Base-by-base conservation (phyloP, 2,329 filamentous ascomycete genomes). In the Penicillium sp. region DNA sequence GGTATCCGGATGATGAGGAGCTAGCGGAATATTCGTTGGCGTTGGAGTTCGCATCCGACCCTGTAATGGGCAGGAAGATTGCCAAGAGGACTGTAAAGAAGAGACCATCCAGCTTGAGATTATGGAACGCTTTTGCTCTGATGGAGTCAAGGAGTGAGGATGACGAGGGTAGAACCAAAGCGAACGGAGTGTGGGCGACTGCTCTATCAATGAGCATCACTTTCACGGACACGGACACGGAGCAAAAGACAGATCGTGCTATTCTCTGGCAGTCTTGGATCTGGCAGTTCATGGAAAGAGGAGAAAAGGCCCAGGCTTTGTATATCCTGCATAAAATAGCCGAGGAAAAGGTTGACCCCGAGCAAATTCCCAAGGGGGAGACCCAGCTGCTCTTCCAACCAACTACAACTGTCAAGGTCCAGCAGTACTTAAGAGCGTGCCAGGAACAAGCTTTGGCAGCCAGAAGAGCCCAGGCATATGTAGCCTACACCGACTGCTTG, bases 61-160 rank as follows among this genome's bases (percentile, higher is more conserved):
- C 82, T 0, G 68, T 72, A 1, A 78, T 75, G 2, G 84, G 86
- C 26, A 88, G 85, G 63, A 96, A 91, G 69, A 79, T 82, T 7
- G 90, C 91, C 0, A 96, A 91, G 67, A 75, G 76, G 7, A 77
- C 96, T 0, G 74, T 97, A n/a, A 93, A 90, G 68, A 81, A 81
- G 48, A 83, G 85, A 54, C 80, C 87, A 0, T 80, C 84, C 1
- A 88, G 86, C 64, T 71, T 90, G 3, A 78, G 80, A 14, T 78
- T 97, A 0, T 97, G 96, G 74, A 89, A 92, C 63, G 85, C 87
- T 0, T 96, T 93, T 68, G 91, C 89, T 0, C 75, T 91, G 14
- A 85, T 92, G 3, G 91, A 96, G 72, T 81, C 76, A 62, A 77
- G 79, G 1, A 82, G 81, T 29, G 84, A 81, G 0, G 87, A 88